These are phyloP conservation scores for Epithemia pelagica DNA, from an alignment of 108 stramenopile genomes.

Conservation along the genomic window DNA sequence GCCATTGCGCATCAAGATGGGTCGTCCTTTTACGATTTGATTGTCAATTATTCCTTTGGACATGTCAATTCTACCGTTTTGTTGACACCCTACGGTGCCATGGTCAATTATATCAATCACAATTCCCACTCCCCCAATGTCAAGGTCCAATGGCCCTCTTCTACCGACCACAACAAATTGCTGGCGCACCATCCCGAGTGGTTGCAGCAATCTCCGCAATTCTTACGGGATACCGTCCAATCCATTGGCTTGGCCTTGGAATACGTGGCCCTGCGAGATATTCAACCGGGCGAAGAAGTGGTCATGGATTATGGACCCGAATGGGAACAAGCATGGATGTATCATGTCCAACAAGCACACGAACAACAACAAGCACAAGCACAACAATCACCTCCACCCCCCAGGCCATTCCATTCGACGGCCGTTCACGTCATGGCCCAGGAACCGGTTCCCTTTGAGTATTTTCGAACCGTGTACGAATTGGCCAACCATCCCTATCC, in stretches of 20 bases:
- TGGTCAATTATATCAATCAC: constrained; percentile 80
- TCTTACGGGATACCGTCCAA: constrained; percentile 20
- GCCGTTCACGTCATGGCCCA: constrained; percentile 38
- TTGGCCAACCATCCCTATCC: constrained; percentile 34
- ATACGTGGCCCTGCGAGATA: constrained; percentile 48
- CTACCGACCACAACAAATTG: constrained; percentile 41
- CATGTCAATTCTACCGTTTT: constrained; percentile 63
- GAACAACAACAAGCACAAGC: constrained; percentile 29
- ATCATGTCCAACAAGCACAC: constrained; percentile 25
- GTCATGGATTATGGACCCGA: constrained; percentile 56
- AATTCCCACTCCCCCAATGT: constrained; percentile 43
- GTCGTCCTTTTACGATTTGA: constrained; percentile 45
- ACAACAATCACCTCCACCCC: constrained; percentile 41
- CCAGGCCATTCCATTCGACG: constrained; percentile 13
- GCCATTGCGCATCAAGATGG: constrained; percentile 9
- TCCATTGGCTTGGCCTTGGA: constrained; percentile 41
- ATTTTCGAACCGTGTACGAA: constrained; percentile 28
- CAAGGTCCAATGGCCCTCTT: constrained; percentile 54
- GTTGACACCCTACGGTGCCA: constrained; percentile 66
- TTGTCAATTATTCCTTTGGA: constrained; percentile 72
- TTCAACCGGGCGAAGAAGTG: constrained; percentile 55
- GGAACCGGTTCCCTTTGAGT: constrained; percentile 9
- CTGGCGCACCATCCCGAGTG: constrained; percentile 69
- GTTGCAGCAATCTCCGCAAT: constrained; percentile 41
- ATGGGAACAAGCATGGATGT: constrained; percentile 54